Conservation (phyloP, 2,329 filamentous ascomycete genomes). For the Exophiala sp. region DNA sequence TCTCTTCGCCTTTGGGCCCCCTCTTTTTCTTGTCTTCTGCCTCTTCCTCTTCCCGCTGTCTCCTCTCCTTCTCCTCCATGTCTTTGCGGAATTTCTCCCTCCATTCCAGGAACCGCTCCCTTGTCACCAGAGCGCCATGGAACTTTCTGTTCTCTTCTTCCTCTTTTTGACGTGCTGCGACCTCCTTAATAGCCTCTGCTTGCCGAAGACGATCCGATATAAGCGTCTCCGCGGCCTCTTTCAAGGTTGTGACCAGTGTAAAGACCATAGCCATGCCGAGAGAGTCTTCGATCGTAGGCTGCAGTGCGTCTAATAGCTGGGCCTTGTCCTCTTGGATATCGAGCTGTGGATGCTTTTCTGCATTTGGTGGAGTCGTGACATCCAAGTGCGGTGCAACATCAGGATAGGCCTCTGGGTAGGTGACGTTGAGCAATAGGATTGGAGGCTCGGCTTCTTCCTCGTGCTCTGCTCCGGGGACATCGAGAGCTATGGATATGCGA, state of each 20-base stretch:
- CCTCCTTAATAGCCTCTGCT: slow-evolving; percentile 52
- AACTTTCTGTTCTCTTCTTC: slow-evolving; percentile 96
- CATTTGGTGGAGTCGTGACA: slow-evolving; percentile 69
- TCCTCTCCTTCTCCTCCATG: slow-evolving; percentile 68
- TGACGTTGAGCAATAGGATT: slow-evolving; percentile 75
- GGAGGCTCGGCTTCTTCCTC: slow-evolving; percentile 61
- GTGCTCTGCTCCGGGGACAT: slow-evolving; percentile 64
- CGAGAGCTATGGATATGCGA: slow-evolving; percentile 79
- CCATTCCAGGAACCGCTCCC: slow-evolving; percentile 82
- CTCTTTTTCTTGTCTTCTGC: slow-evolving; percentile 79
- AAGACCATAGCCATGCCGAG: slow-evolving; percentile 98
- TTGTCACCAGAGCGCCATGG: slow-evolving; percentile 83
- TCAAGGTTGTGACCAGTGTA: slow-evolving; percentile 79
- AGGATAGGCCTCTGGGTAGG: slow-evolving; percentile 86
- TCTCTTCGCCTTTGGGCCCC: slow-evolving; percentile 63
- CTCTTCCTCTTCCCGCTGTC: slow-evolving; percentile 70
- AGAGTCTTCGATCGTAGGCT: slow-evolving; percentile 81
- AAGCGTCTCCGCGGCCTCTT: slow-evolving; percentile 85
- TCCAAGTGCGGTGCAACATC: slow-evolving; percentile 82
- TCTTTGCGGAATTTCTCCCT: slow-evolving; percentile 72
- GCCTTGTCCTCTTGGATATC: slow-evolving; percentile 77
- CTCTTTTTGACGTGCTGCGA: slow-evolving; percentile 61
- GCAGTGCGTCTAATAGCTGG: slow-evolving; percentile 65
- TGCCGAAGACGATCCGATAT: slow-evolving; percentile 69
- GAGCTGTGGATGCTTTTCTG: slow-evolving; percentile 67